These are phyloP conservation scores for Hammondia hammondi DNA, from an alignment of 169 alveolate species.

Conservation along the genomic window DNA sequence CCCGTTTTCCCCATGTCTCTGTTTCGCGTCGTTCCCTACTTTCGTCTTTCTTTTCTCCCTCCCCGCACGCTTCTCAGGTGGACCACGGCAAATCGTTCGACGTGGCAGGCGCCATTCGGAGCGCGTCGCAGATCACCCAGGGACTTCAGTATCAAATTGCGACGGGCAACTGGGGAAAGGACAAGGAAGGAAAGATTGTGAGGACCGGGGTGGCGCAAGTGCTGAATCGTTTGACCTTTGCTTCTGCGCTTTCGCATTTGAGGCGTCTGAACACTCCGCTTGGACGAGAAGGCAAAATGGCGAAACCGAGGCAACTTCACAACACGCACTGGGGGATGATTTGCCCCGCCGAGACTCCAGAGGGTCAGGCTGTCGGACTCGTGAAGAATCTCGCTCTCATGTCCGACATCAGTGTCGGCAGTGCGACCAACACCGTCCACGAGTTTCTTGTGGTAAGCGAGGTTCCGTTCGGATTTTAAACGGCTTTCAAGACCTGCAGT, in stretches of 20 bases:
- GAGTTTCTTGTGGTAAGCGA: constrained; percentile 76
- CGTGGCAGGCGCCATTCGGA: constrained; percentile 88
- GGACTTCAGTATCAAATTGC: constrained; percentile 93
- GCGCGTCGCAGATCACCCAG: constrained; percentile 91
- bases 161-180: constrained; percentile 99
- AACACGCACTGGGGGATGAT: constrained; percentile 99
- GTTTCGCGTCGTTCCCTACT: not conserved
- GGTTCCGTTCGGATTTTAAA: too few species aligned
- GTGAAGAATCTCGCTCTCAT: constrained; percentile 98
- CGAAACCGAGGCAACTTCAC: constrained; percentile 99
- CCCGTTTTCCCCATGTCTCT: not conserved
- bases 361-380: constrained; percentile 99
- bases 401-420: constrained; percentile 97
- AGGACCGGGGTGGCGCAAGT: constrained; percentile 98
- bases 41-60: not conserved
- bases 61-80: not conserved
- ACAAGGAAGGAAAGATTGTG: constrained; percentile 94
- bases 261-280: constrained; percentile 99
- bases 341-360: constrained; percentile 99
- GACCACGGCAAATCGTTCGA: constrained; percentile 91
- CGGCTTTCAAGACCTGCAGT: too few species aligned
- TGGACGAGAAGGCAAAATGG: constrained; percentile 97
- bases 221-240: constrained; percentile 97
- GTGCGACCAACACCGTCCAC: constrained; percentile 72
- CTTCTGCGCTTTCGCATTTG: constrained; percentile 97